Percentiles rank a stretch among this genome's conserved stretches.
Evolutionary conservation across 371 early-diverging fungal species (phyloP).

Genomic region (Actinomucor elegans): DNA sequence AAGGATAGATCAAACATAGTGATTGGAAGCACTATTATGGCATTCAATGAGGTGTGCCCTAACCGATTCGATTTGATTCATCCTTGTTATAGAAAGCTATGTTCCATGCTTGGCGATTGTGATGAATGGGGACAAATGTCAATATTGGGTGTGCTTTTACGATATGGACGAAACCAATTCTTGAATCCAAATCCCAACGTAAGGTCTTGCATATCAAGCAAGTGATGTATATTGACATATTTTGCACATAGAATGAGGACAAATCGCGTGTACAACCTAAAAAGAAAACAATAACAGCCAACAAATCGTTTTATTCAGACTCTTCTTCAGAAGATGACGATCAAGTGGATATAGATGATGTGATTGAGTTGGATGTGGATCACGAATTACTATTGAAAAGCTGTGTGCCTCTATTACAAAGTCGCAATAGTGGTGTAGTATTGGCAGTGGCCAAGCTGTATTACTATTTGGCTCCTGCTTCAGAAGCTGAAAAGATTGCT

Average conservation of each 20-base stretch:
- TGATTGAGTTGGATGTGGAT: slow-evolving; percentile 67
- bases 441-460: slow-evolving; percentile 73
- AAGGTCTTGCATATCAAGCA: slow-evolving; percentile 1
- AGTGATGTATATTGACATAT: neutral
- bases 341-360: slow-evolving; percentile 26
- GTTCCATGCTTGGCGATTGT: slow-evolving; percentile 79
- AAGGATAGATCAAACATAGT: slow-evolving; percentile 86
- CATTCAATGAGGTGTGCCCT: slow-evolving; percentile 87
- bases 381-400: slow-evolving; percentile 72
- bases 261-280: slow-evolving; percentile 32
- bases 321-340: slow-evolving; percentile 39
- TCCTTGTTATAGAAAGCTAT: slow-evolving; percentile 85
- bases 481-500: slow-evolving; percentile 61
- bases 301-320: slow-evolving; percentile 40
- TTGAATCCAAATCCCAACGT: slow-evolving; percentile 58
- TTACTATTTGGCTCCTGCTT: slow-evolving; percentile 72
- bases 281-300: slow-evolving; percentile 9
- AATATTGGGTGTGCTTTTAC: slow-evolving; percentile 73
- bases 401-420: slow-evolving; percentile 78
- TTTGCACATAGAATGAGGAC: slow-evolving; percentile 35
- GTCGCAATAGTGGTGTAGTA: slow-evolving; percentile 86
- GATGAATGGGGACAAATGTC: slow-evolving; percentile 96
- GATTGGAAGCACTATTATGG: slow-evolving; percentile 84
- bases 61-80: slow-evolving; percentile 85
- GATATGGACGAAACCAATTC: slow-evolving; percentile 78